A percentile compares a stretch with the other conserved stretches of the same genome.
Conservation (phyloP, 2,329 filamentous ascomycete genomes). For the Aspergillus luchuensis region DNA sequence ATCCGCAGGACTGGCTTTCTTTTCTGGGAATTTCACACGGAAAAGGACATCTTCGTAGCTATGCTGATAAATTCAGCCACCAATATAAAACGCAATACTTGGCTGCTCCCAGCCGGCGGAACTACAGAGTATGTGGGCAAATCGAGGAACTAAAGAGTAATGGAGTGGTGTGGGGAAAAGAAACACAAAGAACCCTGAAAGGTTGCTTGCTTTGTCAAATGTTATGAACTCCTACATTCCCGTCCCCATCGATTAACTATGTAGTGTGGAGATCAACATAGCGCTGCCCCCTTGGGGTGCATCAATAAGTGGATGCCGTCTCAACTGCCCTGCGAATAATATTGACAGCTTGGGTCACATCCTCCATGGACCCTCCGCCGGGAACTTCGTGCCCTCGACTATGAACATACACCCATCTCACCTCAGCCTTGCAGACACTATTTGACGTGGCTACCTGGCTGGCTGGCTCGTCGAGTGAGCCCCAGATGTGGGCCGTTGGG, state of each 20-base stretch:
- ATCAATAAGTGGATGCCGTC: not conserved
- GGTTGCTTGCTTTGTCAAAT: not conserved
- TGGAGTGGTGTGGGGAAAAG: not conserved
- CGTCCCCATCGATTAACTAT: not conserved
- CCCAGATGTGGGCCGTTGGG: conserved; percentile 24
- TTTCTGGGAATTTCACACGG: no score
- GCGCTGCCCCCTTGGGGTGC: not conserved
- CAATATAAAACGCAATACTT: no score
- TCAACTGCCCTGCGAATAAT: conserved; percentile 14
- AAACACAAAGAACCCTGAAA: not conserved
- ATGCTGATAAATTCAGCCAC: no score
- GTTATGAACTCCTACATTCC: not conserved
- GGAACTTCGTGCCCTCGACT: conserved; percentile 19
- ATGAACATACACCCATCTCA: conserved; percentile 18
- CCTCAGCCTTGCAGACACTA: conserved; percentile 11
- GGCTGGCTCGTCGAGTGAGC: conserved; percentile 7
- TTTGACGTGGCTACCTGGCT: conserved; percentile 5
- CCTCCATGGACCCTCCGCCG: not conserved
- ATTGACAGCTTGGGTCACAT: conserved; percentile 13
- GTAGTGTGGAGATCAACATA: not conserved
- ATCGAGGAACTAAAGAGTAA: no score
- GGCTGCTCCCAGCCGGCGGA: no score
- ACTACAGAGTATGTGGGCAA: no score
- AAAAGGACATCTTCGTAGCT: no score
- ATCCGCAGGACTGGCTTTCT: no score